Evolutionary conservation across 768 basidiomycete species (phyloP).

Genomic region (Butyriboletus loyo): DNA sequence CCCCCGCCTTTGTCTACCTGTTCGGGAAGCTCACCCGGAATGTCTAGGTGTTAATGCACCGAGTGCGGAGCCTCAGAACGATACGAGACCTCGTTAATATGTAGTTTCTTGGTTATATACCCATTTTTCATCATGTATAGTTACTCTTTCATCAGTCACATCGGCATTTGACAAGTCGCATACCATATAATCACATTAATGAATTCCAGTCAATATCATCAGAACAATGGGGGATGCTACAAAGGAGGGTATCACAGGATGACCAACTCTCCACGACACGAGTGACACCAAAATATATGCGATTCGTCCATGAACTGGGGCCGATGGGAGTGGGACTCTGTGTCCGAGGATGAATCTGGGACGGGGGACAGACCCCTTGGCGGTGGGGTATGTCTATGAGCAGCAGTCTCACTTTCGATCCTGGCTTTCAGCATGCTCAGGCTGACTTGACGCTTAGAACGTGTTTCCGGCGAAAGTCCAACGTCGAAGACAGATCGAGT

Average conservation of each 20-base stretch:
- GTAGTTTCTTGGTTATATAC: slow-evolving; percentile 4
- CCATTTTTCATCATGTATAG: neutral
- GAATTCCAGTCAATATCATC: slow-evolving; percentile 16
- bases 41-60: slow-evolving; percentile 46
- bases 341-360: slow-evolving; percentile 29
- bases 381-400: slow-evolving; percentile 44
- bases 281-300: slow-evolving; percentile 87
- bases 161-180: slow-evolving; percentile 7
- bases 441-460: slow-evolving; percentile 80
- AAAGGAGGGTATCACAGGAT: slow-evolving; percentile 43
- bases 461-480: slow-evolving; percentile 67
- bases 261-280: slow-evolving; percentile 79
- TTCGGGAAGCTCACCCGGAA: slow-evolving; percentile 4
- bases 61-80: slow-evolving; percentile 31
- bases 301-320: slow-evolving; percentile 85
- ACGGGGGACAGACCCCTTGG: slow-evolving; percentile 58
- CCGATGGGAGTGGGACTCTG: slow-evolving; percentile 31
- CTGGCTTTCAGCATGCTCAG: slow-evolving; percentile 88
- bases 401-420: slow-evolving; percentile 74
- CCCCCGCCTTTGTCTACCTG: neutral
- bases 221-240: neutral
- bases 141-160: neutral
- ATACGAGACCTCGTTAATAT: slow-evolving; percentile 14
- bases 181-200: slow-evolving; percentile 20
- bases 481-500: slow-evolving; percentile 65